Percentiles rank a stretch among this genome's conserved stretches.
Evolutionary conservation across 371 early-diverging fungal genomes (phyloP).

Genomic region (Rhizopus microsporus): DNA sequence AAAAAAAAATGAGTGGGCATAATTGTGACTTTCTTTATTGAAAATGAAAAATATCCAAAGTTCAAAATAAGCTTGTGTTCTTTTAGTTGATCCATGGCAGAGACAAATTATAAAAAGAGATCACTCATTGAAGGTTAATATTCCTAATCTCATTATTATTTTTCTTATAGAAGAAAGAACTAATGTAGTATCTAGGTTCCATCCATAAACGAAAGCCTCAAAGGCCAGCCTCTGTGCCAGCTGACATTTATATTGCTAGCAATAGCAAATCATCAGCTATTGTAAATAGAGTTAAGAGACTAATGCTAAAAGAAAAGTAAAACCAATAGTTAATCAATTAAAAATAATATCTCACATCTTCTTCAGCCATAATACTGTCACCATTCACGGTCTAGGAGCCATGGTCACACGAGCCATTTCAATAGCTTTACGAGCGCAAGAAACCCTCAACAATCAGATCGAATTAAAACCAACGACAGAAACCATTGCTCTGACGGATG

Average conservation of each 20-base stretch:
- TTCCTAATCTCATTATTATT: background rate
- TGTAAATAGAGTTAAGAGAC: slow-evolving; percentile 42
- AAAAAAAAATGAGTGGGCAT: no score
- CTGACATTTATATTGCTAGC: slow-evolving; percentile 61
- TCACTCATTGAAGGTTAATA: background rate
- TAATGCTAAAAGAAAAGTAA: slow-evolving; percentile 52
- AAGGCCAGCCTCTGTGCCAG: slow-evolving; percentile 48
- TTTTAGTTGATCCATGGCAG: background rate
- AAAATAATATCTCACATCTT: no score
- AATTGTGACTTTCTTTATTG: no score
- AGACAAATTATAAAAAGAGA: slow-evolving; percentile 1
- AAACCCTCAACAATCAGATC: slow-evolving; percentile 47
- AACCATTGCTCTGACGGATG: slow-evolving; percentile 56
- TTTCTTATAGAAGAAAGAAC: background rate
- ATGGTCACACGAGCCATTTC: slow-evolving; percentile 58
- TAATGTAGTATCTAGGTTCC: slow-evolving; percentile 22
- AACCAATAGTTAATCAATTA: background rate
- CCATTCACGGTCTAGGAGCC: slow-evolving; percentile 76
- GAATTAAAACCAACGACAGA: slow-evolving; percentile 49
- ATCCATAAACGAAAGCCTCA: slow-evolving; percentile 54
- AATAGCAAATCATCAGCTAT: slow-evolving; percentile 45
- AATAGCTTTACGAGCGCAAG: slow-evolving; percentile 54
- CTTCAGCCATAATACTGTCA: slow-evolving; percentile 43
- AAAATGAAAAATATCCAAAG: no score
- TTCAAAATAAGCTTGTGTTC: no score